Percentiles rank a stretch among this genome's conserved stretches.
phyloP scores from a whole-genome alignment of 306 rosid genomes.

The Morella rubra region DNA sequence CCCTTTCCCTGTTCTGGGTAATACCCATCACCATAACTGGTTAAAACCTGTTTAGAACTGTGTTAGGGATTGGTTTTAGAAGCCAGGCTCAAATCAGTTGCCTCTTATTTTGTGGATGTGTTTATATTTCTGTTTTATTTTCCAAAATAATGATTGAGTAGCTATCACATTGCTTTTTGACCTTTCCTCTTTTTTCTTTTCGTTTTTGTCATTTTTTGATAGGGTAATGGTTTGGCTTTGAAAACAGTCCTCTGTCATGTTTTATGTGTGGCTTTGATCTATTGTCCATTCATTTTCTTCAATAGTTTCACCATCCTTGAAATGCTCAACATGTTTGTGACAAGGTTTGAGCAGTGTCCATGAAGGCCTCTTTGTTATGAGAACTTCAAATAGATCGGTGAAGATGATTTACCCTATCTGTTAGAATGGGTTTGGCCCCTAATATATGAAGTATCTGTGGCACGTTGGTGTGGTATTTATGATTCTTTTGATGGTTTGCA shows the following conservation, averaged over 20 bases:
- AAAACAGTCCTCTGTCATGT: not conserved
- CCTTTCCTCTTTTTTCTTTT: no score
- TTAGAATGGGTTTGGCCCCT: not conserved
- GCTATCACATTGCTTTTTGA: not conserved
- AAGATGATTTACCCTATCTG: not conserved
- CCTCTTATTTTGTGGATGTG: not conserved
- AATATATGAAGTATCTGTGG: not conserved
- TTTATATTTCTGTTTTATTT: not conserved
- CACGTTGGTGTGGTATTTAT: not conserved
- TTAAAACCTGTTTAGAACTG: not conserved
- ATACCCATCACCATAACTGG: not conserved
- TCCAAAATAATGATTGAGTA: not conserved
- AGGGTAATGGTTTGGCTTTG: not conserved
- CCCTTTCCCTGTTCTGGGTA: slow-evolving; percentile 7
- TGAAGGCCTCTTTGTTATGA: not conserved
- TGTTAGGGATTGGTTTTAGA: not conserved
- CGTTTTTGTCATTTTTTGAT: not conserved
- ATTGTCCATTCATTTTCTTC: not conserved
- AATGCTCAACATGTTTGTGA: not conserved
- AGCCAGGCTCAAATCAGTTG: not conserved
- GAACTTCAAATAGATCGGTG: not conserved
- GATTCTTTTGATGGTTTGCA: not conserved
- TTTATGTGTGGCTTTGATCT: not conserved
- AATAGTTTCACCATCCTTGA: no score
- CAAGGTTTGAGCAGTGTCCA: not conserved